phyloP scores from a whole-genome alignment of 352 stramenopile genomes.

The Globisporangium mamillatum region DNA sequence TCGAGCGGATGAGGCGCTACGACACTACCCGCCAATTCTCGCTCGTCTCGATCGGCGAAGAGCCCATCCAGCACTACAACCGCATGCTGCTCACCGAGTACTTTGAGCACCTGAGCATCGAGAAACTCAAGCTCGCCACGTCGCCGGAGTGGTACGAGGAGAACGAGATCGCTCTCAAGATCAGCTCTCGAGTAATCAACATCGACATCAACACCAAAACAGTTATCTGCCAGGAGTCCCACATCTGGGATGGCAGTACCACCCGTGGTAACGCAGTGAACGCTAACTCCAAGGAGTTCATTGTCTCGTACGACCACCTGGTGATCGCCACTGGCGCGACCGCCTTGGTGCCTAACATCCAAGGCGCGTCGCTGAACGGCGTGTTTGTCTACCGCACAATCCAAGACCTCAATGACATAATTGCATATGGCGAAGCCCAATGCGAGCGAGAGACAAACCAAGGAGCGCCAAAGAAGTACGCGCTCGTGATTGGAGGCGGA shows the following conservation, averaged over 20 bases:
- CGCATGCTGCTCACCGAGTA: conserved; percentile 91
- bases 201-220: conserved; percentile 79
- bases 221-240: conserved; percentile 40
- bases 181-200: conserved; percentile 69
- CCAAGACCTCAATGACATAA: conserved; percentile 88
- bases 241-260: neutral
- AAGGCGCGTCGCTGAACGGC: conserved; percentile 72
- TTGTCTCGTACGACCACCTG: conserved; percentile 83
- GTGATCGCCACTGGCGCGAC: conserved; percentile 90
- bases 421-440: conserved; percentile 76
- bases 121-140: conserved; percentile 79
- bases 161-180: conserved; percentile 69
- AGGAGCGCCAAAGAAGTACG: conserved; percentile 27
- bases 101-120: conserved; percentile 90
- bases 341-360: conserved; percentile 85
- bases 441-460: conserved; percentile 18
- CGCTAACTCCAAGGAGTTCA: conserved; percentile 37
- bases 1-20: conserved; percentile 72
- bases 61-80: conserved; percentile 90
- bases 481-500: conserved; percentile 67
- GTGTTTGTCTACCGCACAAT: conserved; percentile 95
- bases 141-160: conserved; percentile 85
- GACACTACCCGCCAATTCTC: conserved; percentile 55
- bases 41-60: conserved; percentile 91
- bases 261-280: conserved; percentile 8